Base-by-base conservation (phyloP, 2,329 filamentous ascomycete genomes). In the Colletotrichum sp. region DNA sequence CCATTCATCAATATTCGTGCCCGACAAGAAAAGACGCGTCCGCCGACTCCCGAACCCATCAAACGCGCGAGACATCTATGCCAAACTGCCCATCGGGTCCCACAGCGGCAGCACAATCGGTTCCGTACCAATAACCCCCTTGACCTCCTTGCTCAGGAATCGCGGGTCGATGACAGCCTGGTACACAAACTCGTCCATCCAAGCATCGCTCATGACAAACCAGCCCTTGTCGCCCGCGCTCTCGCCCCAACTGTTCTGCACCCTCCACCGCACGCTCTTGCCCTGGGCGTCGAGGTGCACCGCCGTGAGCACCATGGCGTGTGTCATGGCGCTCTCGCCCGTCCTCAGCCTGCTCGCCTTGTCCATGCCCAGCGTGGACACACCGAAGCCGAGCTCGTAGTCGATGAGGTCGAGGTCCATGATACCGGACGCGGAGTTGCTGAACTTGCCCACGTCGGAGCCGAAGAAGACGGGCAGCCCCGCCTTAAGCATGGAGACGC, bases 281-380 rank as follows among this genome's bases (percentile, higher is more conserved):
- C 91, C 92, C 75, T 91, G 85, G 32, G 90, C 87, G 75, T 94
- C 93, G 4, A 98, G 83, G 81, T 98, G 95, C 61, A 98, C 96
- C 1, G 92, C 96, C 4, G 95, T 98, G 77, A 98, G 85, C 0
- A 98, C 95, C 96, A 98, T 98, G 6, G 96, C 96, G 81, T 98
- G 96, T 1, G 95, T 98, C 95, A 98, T 98, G 67, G 91, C 89
- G 70, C 91, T 93, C 85, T 98, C 95, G 13, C 94, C 92, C 1
- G 93, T 93, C 80, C 90, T 87, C 61, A 98, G 86, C 5, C 95
- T 88, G 80, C 95, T 90, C 1, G 94, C 93, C 85, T 98, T 98
- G 80, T 87, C 91, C 90, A 98, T 90, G 21, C 91, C 92, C 10
- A 96, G 88, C 28, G 98, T 87, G 71, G 88, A 89, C 76, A 95